phyloP scores from a whole-genome alignment of 202 grass and related monocot species.

The Bolboschoenoplectus hybrid region DNA sequence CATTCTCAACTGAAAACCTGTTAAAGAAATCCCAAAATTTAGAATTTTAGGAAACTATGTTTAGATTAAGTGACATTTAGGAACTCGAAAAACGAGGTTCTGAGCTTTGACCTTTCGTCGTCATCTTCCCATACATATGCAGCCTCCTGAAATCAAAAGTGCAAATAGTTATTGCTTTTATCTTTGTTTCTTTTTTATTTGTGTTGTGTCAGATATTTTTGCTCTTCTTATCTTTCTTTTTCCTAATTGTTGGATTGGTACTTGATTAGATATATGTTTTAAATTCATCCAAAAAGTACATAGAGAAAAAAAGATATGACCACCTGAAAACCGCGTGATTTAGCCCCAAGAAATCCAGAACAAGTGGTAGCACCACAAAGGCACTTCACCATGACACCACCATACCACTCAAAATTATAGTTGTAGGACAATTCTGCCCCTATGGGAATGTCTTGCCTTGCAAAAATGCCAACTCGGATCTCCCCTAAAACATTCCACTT shows the following conservation, averaged over 20 bases:
- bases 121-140: slow-evolving; percentile 96
- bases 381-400: slow-evolving; percentile 79
- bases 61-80: not conserved
- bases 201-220: not conserved
- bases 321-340: slow-evolving; percentile 98
- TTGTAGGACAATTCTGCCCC: slow-evolving; percentile 85
- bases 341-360: slow-evolving; percentile 97
- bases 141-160: slow-evolving; percentile 64
- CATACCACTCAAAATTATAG: slow-evolving; percentile 99
- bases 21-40: slow-evolving; percentile 12
- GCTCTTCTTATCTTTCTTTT: not conserved
- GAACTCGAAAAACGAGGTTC: not conserved
- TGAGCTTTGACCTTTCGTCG: slow-evolving; percentile 68
- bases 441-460: slow-evolving; percentile 78
- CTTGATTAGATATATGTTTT: not conserved
- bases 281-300: slow-evolving; percentile 33
- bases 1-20: slow-evolving; percentile 98
- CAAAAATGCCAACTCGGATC: slow-evolving; percentile 98
- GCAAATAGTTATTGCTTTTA: slow-evolving; percentile 35
- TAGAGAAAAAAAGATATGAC: not conserved
- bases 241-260: not conserved
- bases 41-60: not conserved
- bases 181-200: slow-evolving; percentile 29
- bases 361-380: slow-evolving; percentile 85
- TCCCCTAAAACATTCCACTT: slow-evolving; percentile 94